Evolutionary conservation across 495 filamentous ascomycete genomes (phyloP), one percentile per base, ranked within the genome.

Genomic region (Parmelia sp.): DNA sequence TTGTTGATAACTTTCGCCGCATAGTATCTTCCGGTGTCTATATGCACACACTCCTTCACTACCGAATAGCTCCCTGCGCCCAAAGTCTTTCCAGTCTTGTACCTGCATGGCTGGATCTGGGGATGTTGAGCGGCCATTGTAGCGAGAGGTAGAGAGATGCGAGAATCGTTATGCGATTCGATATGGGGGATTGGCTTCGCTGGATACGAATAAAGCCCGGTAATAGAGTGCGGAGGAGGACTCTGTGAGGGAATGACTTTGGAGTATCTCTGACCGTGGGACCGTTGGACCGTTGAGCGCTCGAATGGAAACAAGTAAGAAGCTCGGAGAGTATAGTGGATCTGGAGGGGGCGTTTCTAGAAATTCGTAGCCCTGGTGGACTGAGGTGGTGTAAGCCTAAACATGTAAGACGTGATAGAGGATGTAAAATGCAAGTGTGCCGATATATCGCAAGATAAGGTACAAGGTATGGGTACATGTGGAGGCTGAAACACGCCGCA

Each of bases 1-100:
- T 98, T 98, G 76, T 97, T 98, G 77, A 98, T 98, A 27, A 98
- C 95, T 77, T 98, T 98, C 44, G 95, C 94, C 21, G 94, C 94
- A 86, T 97, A 98, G 78, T 96, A 97, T 61, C 92, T 84, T 57
- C 93, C 95, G 1, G 95, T 97, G 68, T 97, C 94, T 70, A 97
- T 97, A 75, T 97, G 95, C 25, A 98, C 92, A 74, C 94, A 98
- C 77, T 98, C 94, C 75, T 97, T 97, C n/a, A 98, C 94, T 63
- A 97, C 94, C 55, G 92, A 97, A 78, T 98, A 98, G 51, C 90
- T 95, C 64, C 94, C 94, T 7, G 94, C 91, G 62, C 94, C 94
- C 37, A 98, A 79, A 12, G 94, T 97, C 82, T 97, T 98, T 65
- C 94, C 94, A 2, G 96, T 97, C 79, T 97, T 98, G 83, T 98